Percentiles rank a stretch among this genome's conserved stretches.
phyloP scores from a whole-genome alignment of 1,139 yeast species.

The Pichia cactophila region DNA sequence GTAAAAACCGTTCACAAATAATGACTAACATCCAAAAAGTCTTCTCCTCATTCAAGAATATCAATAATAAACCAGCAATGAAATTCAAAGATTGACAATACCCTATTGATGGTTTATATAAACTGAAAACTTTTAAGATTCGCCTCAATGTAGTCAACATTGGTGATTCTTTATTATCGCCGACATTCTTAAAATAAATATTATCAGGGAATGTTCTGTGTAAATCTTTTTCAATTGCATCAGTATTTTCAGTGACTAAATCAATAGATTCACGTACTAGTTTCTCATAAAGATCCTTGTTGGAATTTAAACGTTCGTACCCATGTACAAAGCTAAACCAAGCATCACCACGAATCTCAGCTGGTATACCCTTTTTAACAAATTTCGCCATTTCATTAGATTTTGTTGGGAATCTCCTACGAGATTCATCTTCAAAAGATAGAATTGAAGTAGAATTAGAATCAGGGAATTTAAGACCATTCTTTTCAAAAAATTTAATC shows the following conservation, averaged over 20 bases:
- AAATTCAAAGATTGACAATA: constrained; percentile 94
- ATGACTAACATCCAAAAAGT: constrained; percentile 96
- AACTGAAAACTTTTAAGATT: constrained; percentile 76
- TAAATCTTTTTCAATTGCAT: constrained; percentile 87
- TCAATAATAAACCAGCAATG: constrained; percentile 72
- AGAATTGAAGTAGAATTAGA: background rate
- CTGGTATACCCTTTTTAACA: constrained; percentile 87
- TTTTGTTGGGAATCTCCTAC: constrained; percentile 67
- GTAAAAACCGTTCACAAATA: constrained; percentile 74
- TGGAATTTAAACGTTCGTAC: constrained; percentile 58
- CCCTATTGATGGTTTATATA: constrained; percentile 84
- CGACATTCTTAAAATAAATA: constrained; percentile 45
- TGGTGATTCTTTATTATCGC: constrained; percentile 39
- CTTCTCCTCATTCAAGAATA: constrained; percentile 90
- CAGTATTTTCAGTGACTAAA: constrained; percentile 50
- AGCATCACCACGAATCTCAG: constrained; percentile 94
- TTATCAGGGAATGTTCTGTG: constrained; percentile 94
- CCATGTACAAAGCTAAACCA: constrained; percentile 99
- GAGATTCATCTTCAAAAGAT: constrained; percentile 12
- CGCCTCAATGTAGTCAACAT: constrained; percentile 69
- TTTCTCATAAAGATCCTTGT: constrained; percentile 65
- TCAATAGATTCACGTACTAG: constrained; percentile 50
- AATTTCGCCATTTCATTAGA: constrained; percentile 78
- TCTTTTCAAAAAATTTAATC: constrained; percentile 55
- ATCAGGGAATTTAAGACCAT: constrained; percentile 41